Percentiles rank a stretch among this genome's conserved stretches.
Conservation (phyloP, 495 filamentous ascomycete species). For the Xylona heveae region DNA sequence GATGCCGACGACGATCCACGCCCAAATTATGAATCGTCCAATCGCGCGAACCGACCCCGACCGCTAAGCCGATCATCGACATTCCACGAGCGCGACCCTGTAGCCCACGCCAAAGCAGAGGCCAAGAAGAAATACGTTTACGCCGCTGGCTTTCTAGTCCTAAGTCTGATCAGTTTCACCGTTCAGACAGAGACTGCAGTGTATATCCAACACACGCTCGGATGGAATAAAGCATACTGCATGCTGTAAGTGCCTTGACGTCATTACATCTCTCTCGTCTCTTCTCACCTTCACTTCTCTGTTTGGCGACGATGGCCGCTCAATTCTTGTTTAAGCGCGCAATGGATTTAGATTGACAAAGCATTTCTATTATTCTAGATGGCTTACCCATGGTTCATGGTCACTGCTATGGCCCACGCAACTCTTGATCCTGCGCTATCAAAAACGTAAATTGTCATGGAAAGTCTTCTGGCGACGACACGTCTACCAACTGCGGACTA, state of each 20-base stretch:
- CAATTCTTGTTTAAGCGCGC: background rate
- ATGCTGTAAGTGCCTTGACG: constrained; percentile 62
- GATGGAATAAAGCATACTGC: constrained; percentile 92
- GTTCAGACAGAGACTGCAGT: constrained; percentile 89
- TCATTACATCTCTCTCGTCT: no score
- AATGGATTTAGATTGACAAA: background rate
- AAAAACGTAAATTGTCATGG: constrained; percentile 56
- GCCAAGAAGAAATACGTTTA: constrained; percentile 68
- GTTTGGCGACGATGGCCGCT: background rate
- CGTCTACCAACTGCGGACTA: constrained; percentile 46
- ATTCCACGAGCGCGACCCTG: constrained; percentile 39
- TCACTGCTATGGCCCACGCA: constrained; percentile 67
- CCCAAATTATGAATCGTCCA: constrained; percentile 16
- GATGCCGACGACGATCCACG: constrained; percentile 29
- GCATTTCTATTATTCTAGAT: constrained; percentile 24
- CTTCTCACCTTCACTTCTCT: constrained; percentile 6
- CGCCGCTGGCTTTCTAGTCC: constrained; percentile 57
- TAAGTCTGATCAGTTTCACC: constrained; percentile 64
- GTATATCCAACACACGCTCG: constrained; percentile 71
- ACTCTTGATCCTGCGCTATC: constrained; percentile 54
- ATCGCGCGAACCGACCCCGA: constrained; percentile 13
- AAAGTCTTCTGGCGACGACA: constrained; percentile 73
- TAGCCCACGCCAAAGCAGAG: constrained; percentile 29
- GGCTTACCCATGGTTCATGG: constrained; percentile 91
- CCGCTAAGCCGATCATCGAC: constrained; percentile 27